Evolutionary conservation across 768 basidiomycete genomes (phyloP).

Genomic region (Kwoniella dejecticola): DNA sequence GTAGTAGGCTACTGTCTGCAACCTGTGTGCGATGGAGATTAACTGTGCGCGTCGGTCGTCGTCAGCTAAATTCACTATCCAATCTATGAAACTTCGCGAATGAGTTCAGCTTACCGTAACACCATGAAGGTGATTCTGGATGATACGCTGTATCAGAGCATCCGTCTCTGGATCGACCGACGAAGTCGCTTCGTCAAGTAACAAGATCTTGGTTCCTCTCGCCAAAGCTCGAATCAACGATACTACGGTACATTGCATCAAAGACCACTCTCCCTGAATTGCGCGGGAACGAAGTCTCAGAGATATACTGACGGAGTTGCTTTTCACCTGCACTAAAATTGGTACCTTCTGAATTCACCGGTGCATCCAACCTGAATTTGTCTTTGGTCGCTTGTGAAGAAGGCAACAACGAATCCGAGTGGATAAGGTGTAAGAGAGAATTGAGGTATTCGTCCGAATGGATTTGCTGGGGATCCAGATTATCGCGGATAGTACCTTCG

Average conservation of each 20-base stretch:
- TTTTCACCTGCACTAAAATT: constrained; percentile 70
- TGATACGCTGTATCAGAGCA: constrained; percentile 65
- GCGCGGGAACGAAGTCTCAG: neutral
- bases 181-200: constrained; percentile 61
- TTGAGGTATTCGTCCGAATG: constrained; percentile 67
- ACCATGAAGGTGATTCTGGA: constrained; percentile 63
- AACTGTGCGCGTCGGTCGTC: constrained; percentile 13
- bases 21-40: constrained; percentile 41
- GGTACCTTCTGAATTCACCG: constrained; percentile 67
- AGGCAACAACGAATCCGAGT: constrained; percentile 42
- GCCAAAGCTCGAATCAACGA: constrained; percentile 67
- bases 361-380: constrained; percentile 69
- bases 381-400: constrained; percentile 58
- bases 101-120: constrained; percentile 32
- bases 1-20: constrained; percentile 54
- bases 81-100: too few species aligned
- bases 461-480: constrained; percentile 62
- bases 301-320: constrained; percentile 58
- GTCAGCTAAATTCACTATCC: neutral
- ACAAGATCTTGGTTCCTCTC: constrained; percentile 65
- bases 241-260: constrained; percentile 39
- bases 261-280: neutral
- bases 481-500: constrained; percentile 55
- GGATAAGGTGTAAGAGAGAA: constrained; percentile 66
- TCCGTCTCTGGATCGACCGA: constrained; percentile 64